A percentile compares a stretch with the other conserved stretches of the same genome.
These are phyloP conservation scores for Ascochyta rabiei DNA, from an alignment of 2,329 filamentous ascomycete genomes.

Conservation along the genomic window DNA sequence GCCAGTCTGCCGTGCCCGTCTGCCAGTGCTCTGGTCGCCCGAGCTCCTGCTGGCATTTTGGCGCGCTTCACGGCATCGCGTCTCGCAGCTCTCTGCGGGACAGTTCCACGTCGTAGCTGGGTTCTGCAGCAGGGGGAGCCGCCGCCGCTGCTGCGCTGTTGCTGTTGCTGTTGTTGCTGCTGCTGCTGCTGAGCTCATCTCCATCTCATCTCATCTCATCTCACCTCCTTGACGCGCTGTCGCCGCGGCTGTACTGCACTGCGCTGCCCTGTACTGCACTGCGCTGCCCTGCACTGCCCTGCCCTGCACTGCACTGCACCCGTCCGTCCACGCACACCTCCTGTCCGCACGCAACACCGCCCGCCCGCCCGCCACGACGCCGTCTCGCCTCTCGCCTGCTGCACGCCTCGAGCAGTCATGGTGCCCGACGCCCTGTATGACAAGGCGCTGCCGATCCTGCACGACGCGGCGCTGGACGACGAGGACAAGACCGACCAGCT, in stretches of 20 bases:
- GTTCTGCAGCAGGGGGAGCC: neutral
- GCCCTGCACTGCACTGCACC: too few species aligned
- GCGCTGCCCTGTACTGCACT: too few species aligned
- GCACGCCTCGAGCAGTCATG: constrained; percentile 61
- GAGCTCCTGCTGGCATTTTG: constrained; percentile 2
- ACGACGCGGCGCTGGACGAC: constrained; percentile 82
- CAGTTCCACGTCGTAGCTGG: neutral
- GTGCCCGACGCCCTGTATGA: constrained; percentile 93
- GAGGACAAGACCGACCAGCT: constrained; percentile 94
- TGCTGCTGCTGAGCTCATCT: too few species aligned
- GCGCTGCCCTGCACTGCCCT: neutral
- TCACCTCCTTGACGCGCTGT: constrained; percentile 4
- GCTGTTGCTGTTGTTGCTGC: too few species aligned
- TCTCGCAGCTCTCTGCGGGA: constrained; percentile 11
- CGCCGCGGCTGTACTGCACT: neutral
- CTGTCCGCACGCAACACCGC: constrained; percentile 9
- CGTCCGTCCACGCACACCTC: neutral
- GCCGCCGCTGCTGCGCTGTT: neutral
- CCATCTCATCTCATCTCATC: neutral
- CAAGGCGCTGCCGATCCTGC: constrained; percentile 84
- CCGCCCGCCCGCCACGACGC: neutral
- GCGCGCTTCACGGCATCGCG: constrained; percentile 5
- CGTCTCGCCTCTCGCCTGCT: constrained; percentile 4
- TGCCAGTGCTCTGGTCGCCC: neutral
- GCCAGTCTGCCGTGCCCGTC: neutral